A percentile compares a stretch with the other conserved stretches of the same genome.
Conservation (phyloP, 169 alveolate species). For the Plasmodium vivax region DNA sequence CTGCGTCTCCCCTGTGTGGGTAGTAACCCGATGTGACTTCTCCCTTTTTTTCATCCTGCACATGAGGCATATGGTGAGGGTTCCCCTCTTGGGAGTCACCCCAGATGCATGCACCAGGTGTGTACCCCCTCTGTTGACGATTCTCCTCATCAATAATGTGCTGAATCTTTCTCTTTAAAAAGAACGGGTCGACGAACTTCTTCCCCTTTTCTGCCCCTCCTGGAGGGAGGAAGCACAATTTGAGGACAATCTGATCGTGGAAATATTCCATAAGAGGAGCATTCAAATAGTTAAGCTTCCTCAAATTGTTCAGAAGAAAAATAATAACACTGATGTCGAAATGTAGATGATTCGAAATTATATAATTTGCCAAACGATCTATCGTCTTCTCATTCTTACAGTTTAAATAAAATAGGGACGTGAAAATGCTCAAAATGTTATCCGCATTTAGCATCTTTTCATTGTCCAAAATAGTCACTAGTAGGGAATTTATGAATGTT, state of each 20-base stretch:
- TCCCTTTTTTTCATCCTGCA: neutral
- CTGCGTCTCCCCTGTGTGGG: neutral
- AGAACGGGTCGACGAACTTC: conserved; percentile 13
- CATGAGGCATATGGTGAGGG: neutral
- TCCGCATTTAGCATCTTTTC: conserved; percentile 14
- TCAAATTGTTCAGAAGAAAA: conserved; percentile 45
- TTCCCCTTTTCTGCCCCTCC: conserved; percentile 1
- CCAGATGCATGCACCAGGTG: neutral
- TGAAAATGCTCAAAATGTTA: conserved; percentile 54
- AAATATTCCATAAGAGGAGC: conserved; percentile 26
- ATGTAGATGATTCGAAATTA: conserved; percentile 19
- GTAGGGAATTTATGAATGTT: conserved; percentile 18
- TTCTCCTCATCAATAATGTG: conserved; percentile 7
- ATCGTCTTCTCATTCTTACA: conserved; percentile 58
- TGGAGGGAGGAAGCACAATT: neutral
- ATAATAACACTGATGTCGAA: conserved; percentile 45
- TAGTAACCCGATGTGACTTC: neutral
- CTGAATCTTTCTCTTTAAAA: conserved; percentile 40
- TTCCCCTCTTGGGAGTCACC: neutral
- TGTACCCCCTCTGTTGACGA: neutral
- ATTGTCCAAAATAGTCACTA: conserved; percentile 31
- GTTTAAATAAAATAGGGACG: conserved; percentile 46
- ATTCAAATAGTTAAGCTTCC: conserved; percentile 23
- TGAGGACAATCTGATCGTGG: conserved; percentile 18
- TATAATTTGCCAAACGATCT: conserved; percentile 21